Base-by-base conservation (phyloP, 805 yeast species). In the Suhomyces faveliae region DNA sequence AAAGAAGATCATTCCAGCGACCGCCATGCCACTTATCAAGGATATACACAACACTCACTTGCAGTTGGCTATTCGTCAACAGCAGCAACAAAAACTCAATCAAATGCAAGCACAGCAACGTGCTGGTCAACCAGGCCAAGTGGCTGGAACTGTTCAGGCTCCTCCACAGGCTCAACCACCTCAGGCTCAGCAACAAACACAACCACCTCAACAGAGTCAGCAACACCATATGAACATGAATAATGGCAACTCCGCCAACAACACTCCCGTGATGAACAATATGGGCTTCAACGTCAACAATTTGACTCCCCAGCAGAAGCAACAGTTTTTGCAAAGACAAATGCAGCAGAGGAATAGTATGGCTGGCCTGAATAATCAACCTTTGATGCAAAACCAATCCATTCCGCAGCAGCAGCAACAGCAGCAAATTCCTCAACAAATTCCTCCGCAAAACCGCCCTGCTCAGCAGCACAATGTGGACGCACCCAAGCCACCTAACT, bases 11-110 rank as follows among this genome's bases (percentile, higher is more conserved):
- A 67, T 87, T 35, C 81, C 87, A 1, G 77, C 79, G 5, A 77
- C 81, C 27, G 79, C 78, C 22, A 68, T 84, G 70, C 79, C 79
- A 12, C 63, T 78, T 20, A 81, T 87, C 39, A 83, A 80, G 61
- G 84, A 81, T 49, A 81, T 85, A 7, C 89, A 89, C 63, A 76
- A 79, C 41, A 70, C 84, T 43, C 91, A 85, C 62, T 71, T 81
- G 49, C 88, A 82, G 55, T 62, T 83, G 48, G 73, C 83, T 8
- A 57, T 78, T 22, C 73, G 78, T 48, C 74, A 77, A 49, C 79
- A 76, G 50, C 80, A 76, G 51, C 77, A 71, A 50, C 76, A 72
- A 49, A 65, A 63, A 47, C 47, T 66, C 53, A 59, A 54, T 42
- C 63, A 60, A 38, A 51, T 62, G 56, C 58, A 59, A 43, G 55